These are phyloP conservation scores for Gaillardinia entomophila DNA, from an alignment of 805 yeast species.

Conservation along the genomic window DNA sequence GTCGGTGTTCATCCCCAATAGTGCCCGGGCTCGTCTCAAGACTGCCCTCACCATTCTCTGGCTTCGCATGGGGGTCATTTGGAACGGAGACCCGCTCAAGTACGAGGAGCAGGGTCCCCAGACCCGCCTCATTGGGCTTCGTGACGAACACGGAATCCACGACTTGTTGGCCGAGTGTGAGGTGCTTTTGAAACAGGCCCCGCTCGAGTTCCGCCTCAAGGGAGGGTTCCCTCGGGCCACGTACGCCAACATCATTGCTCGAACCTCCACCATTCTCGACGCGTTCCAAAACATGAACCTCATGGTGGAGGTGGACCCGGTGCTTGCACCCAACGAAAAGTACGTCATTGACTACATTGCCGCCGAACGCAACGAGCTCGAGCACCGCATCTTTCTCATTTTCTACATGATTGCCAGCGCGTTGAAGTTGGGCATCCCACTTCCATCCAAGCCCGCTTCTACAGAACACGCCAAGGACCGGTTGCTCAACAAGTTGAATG, in stretches of 20 bases:
- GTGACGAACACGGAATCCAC: conserved; percentile 44
- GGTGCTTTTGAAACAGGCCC: conserved; percentile 59
- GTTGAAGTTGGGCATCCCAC: conserved; percentile 66
- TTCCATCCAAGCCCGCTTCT: conserved; percentile 73
- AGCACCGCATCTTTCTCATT: conserved; percentile 64
- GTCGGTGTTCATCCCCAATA: conserved; percentile 60
- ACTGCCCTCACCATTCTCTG: conserved; percentile 63
- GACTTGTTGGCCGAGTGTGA: conserved; percentile 56
- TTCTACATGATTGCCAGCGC: conserved; percentile 80
- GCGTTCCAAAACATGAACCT: conserved; percentile 69
- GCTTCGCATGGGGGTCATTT: conserved; percentile 74
- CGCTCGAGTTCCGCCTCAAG: conserved; percentile 67
- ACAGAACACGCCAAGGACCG: conserved; percentile 70
- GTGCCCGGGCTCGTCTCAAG: conserved; percentile 67
- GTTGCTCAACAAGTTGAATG: conserved; percentile 58
- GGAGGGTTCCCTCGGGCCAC: conserved; percentile 59
- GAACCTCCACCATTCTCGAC: conserved; percentile 64
- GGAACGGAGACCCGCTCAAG: conserved; percentile 71
- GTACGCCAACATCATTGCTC: conserved; percentile 45
- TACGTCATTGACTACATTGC: conserved; percentile 49
- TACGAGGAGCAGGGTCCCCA: conserved; percentile 21
- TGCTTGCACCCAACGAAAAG: conserved; percentile 46
- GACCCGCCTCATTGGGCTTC: conserved; percentile 32
- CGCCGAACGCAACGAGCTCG: conserved; percentile 61
- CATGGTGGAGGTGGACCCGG: conserved; percentile 59